Base-by-base conservation (phyloP, 2,329 filamentous ascomycete species). In the Calonectria hongkongensis region DNA sequence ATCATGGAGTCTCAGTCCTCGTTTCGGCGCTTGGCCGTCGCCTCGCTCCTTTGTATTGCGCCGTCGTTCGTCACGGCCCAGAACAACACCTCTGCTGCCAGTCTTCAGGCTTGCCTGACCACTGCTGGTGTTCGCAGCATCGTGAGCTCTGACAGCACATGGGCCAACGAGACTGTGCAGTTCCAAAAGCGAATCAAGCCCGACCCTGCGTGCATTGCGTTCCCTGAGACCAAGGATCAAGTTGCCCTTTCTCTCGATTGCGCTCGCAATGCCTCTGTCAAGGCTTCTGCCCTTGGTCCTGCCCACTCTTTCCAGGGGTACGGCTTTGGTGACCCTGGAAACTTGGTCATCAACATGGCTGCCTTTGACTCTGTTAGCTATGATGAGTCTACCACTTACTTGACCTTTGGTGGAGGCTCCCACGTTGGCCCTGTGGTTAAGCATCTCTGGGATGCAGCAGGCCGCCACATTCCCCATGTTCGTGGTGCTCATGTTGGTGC, bases 391-490 rank as follows among this genome's bases (percentile, higher is more conserved):
- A 75, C 30, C 9, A 75, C 66, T 0, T 47, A 73, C 2, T 15
- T 79, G n/a, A 79, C 74, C 4, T 79, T 78, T 21, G 78, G 75
- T 0, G 78, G 78, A 5, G 78, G 78, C 3, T 66, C 75, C 0
- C 78, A 79, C 36, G 75, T 79, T n/a, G 78, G 78, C 0, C 76
- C 78, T 0, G 70, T 74, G 4, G 30, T 65, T 21, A 79, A 79
- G 70, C 71, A 79, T 27, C 78, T 79, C 1, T 79, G 78, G 78
- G 78, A 79, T 36, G 74, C 75, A 1, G 73, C 78, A 28, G 78
- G 78, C 1, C 76, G 78, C 4, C 78, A 79, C 13, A 69, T 79
- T 27, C 78, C 78, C 30, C 78, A 79, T 9, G 78, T 79, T 0
- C 76, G 78, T 8, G 76, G 76, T 6, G 60, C 74, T 4, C 78